Conservation (phyloP, 1,284 basidiomycete species). For the Ganoderma lucidum region DNA sequence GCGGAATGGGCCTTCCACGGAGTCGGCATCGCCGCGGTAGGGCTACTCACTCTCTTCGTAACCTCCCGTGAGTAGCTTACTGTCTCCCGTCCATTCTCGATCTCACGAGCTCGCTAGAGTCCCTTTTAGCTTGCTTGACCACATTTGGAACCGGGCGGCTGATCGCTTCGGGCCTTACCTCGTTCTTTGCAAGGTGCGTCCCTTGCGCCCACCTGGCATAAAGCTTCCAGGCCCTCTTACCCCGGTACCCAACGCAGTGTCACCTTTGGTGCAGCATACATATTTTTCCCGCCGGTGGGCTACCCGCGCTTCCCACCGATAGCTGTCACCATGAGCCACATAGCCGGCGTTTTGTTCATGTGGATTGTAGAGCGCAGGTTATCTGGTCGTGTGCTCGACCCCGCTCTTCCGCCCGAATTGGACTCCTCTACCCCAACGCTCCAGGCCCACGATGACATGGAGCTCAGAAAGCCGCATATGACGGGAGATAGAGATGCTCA, state of each 20-base stretch:
- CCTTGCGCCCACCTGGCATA: too few species aligned
- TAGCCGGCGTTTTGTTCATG: neutral
- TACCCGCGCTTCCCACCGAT: neutral
- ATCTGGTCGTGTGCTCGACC: neutral
- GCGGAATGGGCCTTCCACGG: too few species aligned
- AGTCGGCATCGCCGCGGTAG: too few species aligned
- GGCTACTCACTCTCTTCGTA: neutral
- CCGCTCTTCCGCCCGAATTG: neutral
- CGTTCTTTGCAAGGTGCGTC: neutral
- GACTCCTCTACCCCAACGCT: neutral
- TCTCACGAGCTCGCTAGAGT: neutral
- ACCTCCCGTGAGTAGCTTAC: neutral
- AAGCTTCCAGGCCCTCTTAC: neutral
- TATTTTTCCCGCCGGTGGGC: neutral
- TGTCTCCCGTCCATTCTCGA: neutral
- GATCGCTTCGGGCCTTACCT: neutral
- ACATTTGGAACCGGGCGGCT: neutral
- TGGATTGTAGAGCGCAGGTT: neutral
- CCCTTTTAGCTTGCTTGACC: neutral
- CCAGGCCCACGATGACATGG: neutral
- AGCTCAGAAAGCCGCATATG: too few species aligned
- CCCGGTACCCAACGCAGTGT: neutral
- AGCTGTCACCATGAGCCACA: neutral
- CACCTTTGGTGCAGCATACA: neutral
- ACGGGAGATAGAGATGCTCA: neutral